Percentiles rank a stretch among this genome's conserved stretches.
phyloP scores from a whole-genome alignment of 2,329 filamentous ascomycete species.

The Verticillium tricorpus region DNA sequence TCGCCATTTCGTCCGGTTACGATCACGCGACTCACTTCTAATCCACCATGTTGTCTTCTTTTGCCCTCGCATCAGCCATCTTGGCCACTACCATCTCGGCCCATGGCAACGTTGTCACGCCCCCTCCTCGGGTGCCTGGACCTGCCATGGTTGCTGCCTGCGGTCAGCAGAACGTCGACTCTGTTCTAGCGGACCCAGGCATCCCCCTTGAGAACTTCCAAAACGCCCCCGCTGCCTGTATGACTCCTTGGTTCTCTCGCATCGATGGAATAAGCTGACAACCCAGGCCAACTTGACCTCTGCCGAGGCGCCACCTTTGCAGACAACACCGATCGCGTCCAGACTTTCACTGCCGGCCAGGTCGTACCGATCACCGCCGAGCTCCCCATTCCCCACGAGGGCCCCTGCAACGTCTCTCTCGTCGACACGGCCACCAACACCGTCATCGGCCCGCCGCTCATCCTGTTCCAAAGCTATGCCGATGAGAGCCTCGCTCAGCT shows the following conservation, averaged over 20 bases:
- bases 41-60: constrained; percentile 10
- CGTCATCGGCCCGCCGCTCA: constrained; percentile 48
- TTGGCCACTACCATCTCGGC: constrained; percentile 24
- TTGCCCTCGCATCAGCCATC: constrained; percentile 10
- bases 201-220: constrained; percentile 27
- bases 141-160: constrained; percentile 38
- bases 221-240: constrained; percentile 19
- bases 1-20: not conserved
- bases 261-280: not conserved
- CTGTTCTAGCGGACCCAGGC: constrained; percentile 27
- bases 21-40: not conserved
- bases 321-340: constrained; percentile 38
- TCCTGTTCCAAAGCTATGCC: constrained; percentile 52
- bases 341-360: constrained; percentile 37
- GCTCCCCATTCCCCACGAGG: constrained; percentile 40
- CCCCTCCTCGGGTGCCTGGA: constrained; percentile 35
- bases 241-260: constrained; percentile 2
- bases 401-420: constrained; percentile 51
- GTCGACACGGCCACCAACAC: constrained; percentile 48
- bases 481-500: constrained; percentile 31
- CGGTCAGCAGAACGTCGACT: constrained; percentile 32
- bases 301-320: constrained; percentile 43
- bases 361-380: constrained; percentile 33
- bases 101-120: constrained; percentile 39
- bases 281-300: constrained; percentile 27